Base-by-base conservation (phyloP, 495 filamentous ascomycete genomes). In the Xylaria castorea region DNA sequence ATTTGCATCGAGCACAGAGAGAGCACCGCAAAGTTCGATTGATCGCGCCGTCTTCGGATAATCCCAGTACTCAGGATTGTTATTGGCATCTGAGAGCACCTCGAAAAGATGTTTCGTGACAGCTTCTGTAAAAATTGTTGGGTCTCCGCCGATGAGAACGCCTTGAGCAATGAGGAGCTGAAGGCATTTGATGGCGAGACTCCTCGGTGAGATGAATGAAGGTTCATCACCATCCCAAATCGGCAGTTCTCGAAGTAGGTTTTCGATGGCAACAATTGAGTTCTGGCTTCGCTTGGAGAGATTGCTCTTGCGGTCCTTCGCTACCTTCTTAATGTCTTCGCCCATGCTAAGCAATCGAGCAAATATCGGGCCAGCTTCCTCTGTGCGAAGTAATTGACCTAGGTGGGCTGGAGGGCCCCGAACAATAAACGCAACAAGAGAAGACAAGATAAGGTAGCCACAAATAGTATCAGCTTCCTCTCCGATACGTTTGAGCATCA, bases 221-320 rank as follows among this genome's bases (percentile, higher is more conserved):
- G 89, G 90, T 50, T 80, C 76, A n/a, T 81, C 80, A 5, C 85
- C 83, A 34, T 83, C 81, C 90, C 90, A 94, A 30, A 90, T 79
- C 5, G 83, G 78, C n/a, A 87, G 82, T 63, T 85, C 79, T 44
- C 84, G 77, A 18, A 91, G 75, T 25, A 83, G 78, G 38, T 77
- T 77, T 60, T 86, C 85, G 66, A 93, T 83, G 3, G 85, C 81
- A 22, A 76, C 72, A n/a, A 93, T 71, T 3, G 87, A 78, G 11
- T 73, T 81, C 70, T 90, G 90, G 22, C 84, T 85, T 14, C 87
- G 81, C 77, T 87, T 92, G 4, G 93, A 91, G 78, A 93, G 83
- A 72, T 94, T 95, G n/a, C 80, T 86, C 73, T 87, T 88, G 32
- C 91, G 85, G 25, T 92, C 89, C 76, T 87, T 90, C 3, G 85